phyloP scores from a whole-genome alignment of 2,329 filamentous ascomycete genomes.

The Fusarium sp. region DNA sequence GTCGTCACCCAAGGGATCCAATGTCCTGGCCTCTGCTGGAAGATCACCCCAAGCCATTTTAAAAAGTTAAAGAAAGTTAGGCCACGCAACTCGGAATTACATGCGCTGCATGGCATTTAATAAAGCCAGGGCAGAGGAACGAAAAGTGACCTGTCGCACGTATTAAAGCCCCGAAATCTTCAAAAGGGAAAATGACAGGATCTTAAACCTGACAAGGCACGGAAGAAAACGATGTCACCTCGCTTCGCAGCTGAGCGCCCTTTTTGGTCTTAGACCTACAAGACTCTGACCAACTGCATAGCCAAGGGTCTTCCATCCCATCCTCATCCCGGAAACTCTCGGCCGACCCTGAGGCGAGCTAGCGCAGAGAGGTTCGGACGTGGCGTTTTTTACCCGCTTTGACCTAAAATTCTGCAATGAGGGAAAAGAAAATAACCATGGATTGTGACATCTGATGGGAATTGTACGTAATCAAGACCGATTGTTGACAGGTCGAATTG shows the following conservation, averaged over 20 bases:
- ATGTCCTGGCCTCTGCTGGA: constrained; percentile 38
- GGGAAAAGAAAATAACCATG: neutral
- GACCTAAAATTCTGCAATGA: neutral
- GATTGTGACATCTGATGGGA: neutral
- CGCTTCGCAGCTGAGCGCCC: constrained; percentile 2
- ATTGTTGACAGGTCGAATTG: neutral
- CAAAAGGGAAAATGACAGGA: neutral
- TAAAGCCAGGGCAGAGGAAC: neutral
- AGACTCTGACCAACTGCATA: neutral
- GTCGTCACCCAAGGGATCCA: constrained; percentile 37
- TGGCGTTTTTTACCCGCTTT: constrained; percentile 1
- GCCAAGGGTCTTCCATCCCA: neutral
- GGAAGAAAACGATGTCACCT: constrained; percentile 22
- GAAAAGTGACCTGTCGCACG: neutral
- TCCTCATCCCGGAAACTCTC: constrained; percentile 8
- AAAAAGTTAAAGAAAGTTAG: too few relatives aligned
- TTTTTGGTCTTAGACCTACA: neutral
- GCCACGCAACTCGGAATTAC: neutral
- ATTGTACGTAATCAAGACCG: neutral
- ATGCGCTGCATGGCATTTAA: neutral
- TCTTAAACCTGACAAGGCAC: constrained; percentile 5
- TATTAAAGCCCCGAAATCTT: neutral
- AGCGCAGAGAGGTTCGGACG: neutral
- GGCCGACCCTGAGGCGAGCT: constrained; percentile 6
- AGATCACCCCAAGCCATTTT: constrained; percentile 46